phyloP scores from a whole-genome alignment of 108 stramenopile species.

The Cyclotella atomus region DNA sequence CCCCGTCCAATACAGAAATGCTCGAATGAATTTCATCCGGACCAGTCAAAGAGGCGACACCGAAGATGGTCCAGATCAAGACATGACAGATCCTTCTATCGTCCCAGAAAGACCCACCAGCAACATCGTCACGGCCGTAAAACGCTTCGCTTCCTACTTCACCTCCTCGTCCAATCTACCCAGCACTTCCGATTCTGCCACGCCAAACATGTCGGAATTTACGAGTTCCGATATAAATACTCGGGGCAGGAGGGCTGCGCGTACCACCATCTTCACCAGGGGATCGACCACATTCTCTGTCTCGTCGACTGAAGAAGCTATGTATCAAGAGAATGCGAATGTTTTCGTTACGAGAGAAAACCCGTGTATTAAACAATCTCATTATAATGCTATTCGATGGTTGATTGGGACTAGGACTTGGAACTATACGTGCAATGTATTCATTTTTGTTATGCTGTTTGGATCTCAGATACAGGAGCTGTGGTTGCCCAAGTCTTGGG shows the following conservation, averaged over 20 bases:
- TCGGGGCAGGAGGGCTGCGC: not conserved
- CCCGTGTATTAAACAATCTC: conserved; percentile 1
- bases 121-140: not conserved
- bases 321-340: not conserved
- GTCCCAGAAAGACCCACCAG: not conserved
- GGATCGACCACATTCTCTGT: conserved; percentile 9
- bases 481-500: conserved; percentile 27
- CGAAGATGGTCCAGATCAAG: too few relatives aligned
- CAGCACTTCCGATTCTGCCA: not conserved
- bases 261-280: conserved; percentile 10
- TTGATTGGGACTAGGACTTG: conserved; percentile 25
- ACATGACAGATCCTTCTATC: too few relatives aligned
- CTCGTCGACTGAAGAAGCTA: not conserved
- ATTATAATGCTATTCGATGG: conserved; percentile 4
- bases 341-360: not conserved
- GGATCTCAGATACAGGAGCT: conserved; percentile 65
- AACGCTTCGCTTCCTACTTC: not conserved
- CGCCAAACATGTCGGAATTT: not conserved
- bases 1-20: conserved; percentile 6
- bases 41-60: not conserved
- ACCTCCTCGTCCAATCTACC: not conserved
- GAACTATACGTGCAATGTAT: conserved; percentile 17
- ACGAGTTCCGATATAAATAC: not conserved
- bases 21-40: not conserved
- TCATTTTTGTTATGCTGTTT: conserved; percentile 56